Evolutionary conservation across 139 green algal species (phyloP), one percentile per base, ranked within the genome.

Genomic region (Tetradesmus obliquus): DNA sequence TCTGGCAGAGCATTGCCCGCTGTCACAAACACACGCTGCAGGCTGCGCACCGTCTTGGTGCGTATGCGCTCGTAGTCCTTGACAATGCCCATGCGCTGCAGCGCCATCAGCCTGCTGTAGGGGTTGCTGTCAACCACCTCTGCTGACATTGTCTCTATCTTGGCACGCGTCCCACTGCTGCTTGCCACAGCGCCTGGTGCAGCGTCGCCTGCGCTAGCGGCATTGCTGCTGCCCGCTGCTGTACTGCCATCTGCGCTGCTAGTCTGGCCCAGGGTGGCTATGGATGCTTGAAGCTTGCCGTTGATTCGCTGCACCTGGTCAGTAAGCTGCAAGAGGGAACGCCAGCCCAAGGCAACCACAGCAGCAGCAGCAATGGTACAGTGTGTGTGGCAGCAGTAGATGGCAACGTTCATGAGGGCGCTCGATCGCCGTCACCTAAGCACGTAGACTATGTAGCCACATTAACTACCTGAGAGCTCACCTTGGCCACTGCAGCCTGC

Each of bases 31-130:
- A 81, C 60, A 71, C 9, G 60, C 72, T 81, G 72, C 19, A 51
- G 32, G 17, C 72, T 53, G 72, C 94, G 20, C 80, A 98, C 95
- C 81, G 96, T 98, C 80, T 95, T 95, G 7, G 93, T 55, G 0
- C 98, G 94, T 82, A 99, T 99, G 80, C 89, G 85, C 90, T 99
- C 94, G 74, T 99, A 99, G 93, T 99, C 95, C 88, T 98, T 91
- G 0, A 99, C 98, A 53, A 99, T 98, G 55, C 98, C 98, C 98
- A 99, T 99, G 57, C 97, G 96, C 95, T 99, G 97, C 92, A 99
- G 94, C 12, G 97, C 97, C 97, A 99, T 99, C 24, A 99, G 94
- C 3, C 97, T 93, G 90, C 95, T 97, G 97, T 99, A 99, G 0
- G 97, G 97, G 93, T 99, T 99, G 90, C 86, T 94, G 92, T 98